These are phyloP conservation scores for Vitellaria paradoxa DNA, from an alignment of 179 eudicot species.

Conservation along the genomic window DNA sequence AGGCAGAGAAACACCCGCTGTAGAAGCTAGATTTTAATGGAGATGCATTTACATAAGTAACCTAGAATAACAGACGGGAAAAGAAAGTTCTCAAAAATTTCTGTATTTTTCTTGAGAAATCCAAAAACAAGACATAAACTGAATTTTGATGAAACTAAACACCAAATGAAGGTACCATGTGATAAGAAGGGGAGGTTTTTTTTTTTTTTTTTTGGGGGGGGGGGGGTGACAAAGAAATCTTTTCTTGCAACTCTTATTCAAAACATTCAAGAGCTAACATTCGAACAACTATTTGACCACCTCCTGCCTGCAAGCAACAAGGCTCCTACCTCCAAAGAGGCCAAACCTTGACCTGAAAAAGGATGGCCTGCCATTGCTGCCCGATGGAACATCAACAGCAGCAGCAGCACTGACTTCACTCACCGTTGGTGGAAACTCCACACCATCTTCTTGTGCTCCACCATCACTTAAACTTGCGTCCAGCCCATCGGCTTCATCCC, in stretches of 20 bases:
- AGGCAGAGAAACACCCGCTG: too few species aligned
- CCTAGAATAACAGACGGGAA: too few species aligned
- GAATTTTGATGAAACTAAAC: too few species aligned
- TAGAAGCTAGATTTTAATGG: too few species aligned
- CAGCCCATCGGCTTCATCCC: slow-evolving; percentile 24
- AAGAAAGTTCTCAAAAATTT: too few species aligned
- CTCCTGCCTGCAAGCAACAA: slow-evolving; percentile 36
- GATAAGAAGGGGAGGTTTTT: too few species aligned
- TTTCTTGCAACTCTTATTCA: slow-evolving; percentile 1
- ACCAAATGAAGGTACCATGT: too few species aligned
- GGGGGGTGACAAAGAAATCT: not conserved
- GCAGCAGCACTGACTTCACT: not conserved
- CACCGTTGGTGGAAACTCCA: slow-evolving; percentile 22
- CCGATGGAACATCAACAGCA: slow-evolving; percentile 16
- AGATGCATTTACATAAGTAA: too few species aligned
- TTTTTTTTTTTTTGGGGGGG: too few species aligned
- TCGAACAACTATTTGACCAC: slow-evolving; percentile 24
- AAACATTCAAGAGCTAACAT: slow-evolving; percentile 8
- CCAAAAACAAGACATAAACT: too few species aligned
- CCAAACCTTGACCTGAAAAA: slow-evolving; percentile 35
- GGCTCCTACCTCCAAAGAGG: slow-evolving; percentile 29
- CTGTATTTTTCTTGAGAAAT: too few species aligned
- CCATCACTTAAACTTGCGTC: slow-evolving; percentile 31
- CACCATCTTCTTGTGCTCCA: slow-evolving; percentile 25
- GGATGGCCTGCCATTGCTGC: slow-evolving; percentile 19